Evolutionary conservation across 2,329 filamentous ascomycete genomes (phyloP), one percentile per base, ranked within the genome.

Genomic region (Pyrenophora teres): DNA sequence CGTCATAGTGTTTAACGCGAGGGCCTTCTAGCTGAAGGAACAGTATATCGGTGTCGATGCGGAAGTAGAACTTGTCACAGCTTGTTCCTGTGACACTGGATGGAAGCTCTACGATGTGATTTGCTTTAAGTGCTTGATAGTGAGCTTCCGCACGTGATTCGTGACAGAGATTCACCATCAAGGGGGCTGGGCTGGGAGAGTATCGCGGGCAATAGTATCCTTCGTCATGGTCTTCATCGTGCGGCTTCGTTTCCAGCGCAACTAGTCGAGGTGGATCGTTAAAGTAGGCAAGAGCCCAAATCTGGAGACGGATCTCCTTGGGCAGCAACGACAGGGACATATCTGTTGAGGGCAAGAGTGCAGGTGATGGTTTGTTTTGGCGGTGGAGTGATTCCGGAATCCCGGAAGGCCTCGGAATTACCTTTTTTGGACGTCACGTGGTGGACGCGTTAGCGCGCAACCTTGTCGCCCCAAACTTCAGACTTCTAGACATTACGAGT

Each of bases 231-330:
- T 42, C 27, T 30, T 60, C 49, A 37, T 59, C 40, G 40, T 66
- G 63, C 3, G 42, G 36, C 18, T 41, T 45, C 2, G 60, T 64
- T 25, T 51, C 41, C 16, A 66, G 36, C 3, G 58, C 56, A 23
- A 66, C 62, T 6, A 60, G 50, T 8, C 63, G 62, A 40, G 62
- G 58, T 5, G 56, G 50, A 18, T 63, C 50, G n/a, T 52, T 36
- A 21, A 58, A 56, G 44, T 64, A 66, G 15, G 36, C 57, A 7
- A 54, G 52, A 13, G 52, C 36, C 62, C 62, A 66, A 18, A 66
- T 60, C 8, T 62, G 53, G n/a, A 66, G 47, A 12, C 63, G 63
- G 3, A 66, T 40, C 25, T 66, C 63, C 31, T 66, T 66, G 18
- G 63, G 63, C 6, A 66, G 51, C 33, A 16, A 21, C 18, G 46